Percentiles rank a stretch among this genome's conserved stretches.
Conservation (phyloP, 768 basidiomycete species). For the Tulasnella sp. region DNA sequence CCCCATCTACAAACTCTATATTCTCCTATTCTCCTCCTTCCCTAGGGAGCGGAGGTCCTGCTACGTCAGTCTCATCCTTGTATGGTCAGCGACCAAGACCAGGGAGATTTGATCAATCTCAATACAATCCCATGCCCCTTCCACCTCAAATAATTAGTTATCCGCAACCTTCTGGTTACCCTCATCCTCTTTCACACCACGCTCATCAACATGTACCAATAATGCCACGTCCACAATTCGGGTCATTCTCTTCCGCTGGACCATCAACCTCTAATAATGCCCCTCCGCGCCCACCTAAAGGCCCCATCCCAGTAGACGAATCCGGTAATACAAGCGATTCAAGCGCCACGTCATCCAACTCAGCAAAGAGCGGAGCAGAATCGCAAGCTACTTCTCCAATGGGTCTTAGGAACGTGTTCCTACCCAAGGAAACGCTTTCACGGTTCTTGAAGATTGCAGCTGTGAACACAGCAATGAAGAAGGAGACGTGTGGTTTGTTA, state of each 20-base stretch:
- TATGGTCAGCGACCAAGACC: too few relatives aligned
- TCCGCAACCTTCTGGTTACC: slow-evolving; percentile 7
- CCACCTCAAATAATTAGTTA: background rate
- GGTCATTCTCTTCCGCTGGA: slow-evolving; percentile 21
- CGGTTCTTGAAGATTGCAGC: slow-evolving; percentile 66
- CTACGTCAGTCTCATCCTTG: too few relatives aligned
- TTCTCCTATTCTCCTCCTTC: slow-evolving; percentile 28
- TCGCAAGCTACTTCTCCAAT: slow-evolving; percentile 5
- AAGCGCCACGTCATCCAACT: too few relatives aligned
- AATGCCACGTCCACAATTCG: background rate
- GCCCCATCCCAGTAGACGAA: too few relatives aligned
- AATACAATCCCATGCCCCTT: background rate
- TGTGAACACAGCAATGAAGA: slow-evolving; percentile 61
- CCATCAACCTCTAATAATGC: slow-evolving; percentile 22
- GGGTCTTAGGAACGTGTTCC: slow-evolving; percentile 42
- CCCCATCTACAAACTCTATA: slow-evolving; percentile 66
- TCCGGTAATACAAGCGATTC: too few relatives aligned
- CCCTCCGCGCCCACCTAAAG: too few relatives aligned
- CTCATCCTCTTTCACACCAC: background rate
- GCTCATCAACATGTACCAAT: too few relatives aligned
- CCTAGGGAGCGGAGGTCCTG: background rate
- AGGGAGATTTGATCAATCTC: too few relatives aligned
- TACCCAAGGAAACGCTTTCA: slow-evolving; percentile 61
- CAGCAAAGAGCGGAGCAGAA: background rate
- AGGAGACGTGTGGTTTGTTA: slow-evolving; percentile 79